A percentile compares a stretch with the other conserved stretches of the same genome.
These are phyloP conservation scores for Colletotrichum sublineola DNA, from an alignment of 2,329 filamentous ascomycete genomes.

Conservation along the genomic window DNA sequence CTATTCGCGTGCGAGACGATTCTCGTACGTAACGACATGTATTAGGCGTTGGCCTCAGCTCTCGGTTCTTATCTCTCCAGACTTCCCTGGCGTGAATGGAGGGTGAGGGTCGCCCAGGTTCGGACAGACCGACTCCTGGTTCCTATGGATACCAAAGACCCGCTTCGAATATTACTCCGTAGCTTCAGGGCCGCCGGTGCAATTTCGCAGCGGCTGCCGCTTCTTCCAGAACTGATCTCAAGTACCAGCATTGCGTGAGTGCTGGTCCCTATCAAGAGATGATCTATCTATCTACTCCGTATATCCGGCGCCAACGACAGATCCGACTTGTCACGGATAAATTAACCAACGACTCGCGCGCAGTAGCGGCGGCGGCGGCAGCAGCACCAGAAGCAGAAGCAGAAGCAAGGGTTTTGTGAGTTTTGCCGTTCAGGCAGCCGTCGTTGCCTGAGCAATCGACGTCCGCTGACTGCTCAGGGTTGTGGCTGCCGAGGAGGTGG, in stretches of 20 bases:
- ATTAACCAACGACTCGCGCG: not conserved
- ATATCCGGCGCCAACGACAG: slow-evolving; percentile 22
- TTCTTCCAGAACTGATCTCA: slow-evolving; percentile 11
- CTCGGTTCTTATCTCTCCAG: slow-evolving; percentile 41
- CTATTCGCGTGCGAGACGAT: slow-evolving; percentile 31
- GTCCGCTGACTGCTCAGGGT: not conserved
- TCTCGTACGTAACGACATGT: slow-evolving; percentile 38
- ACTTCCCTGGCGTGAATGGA: slow-evolving; percentile 1
- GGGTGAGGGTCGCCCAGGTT: slow-evolving; percentile 19
- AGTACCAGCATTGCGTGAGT: not conserved
- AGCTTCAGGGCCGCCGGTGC: not conserved
- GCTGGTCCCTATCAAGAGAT: slow-evolving; percentile 21
- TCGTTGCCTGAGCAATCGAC: not conserved
- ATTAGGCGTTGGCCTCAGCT: slow-evolving; percentile 40
- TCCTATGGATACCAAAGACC: slow-evolving; percentile 2
- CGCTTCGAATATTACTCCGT: slow-evolving; percentile 6
- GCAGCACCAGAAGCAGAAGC: too few relatives aligned
- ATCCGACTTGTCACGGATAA: not conserved
- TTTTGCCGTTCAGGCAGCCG: not conserved
- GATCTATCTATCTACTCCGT: slow-evolving; percentile 5
- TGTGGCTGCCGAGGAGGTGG: too few relatives aligned
- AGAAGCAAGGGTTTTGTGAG: not conserved
- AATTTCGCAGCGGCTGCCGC: slow-evolving; percentile 27
- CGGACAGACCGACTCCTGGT: slow-evolving; percentile 34
- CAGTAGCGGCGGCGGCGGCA: not conserved